Evolutionary conservation across 768 basidiomycete species (phyloP), one percentile per base, ranked within the genome.

Genomic region (Boletus vinaceobasis): DNA sequence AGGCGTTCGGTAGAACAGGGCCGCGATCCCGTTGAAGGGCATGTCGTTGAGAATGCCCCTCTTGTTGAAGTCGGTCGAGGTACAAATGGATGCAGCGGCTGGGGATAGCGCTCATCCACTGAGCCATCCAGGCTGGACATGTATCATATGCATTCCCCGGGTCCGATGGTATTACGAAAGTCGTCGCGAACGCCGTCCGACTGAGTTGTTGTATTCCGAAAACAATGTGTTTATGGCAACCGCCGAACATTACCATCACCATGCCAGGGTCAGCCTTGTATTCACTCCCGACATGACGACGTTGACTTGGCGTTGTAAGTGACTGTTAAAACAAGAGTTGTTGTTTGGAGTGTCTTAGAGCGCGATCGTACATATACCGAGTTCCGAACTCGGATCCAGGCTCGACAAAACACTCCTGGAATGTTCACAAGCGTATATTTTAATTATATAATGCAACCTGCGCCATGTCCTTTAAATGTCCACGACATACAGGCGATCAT

Each of bases 1-100:
- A 9, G 65, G 65, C 3, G 62, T 57, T 5, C 19, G 43, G 17
- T 40, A 19, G 4, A 67, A 48, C 2, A 66, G 19, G 3, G 59
- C 53, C 1, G 29, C 13, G 48, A 67, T 45, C 7, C 52, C 55
- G 10, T 65, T 57, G 17, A 67, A 56, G 9, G 32, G 26, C 32
- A 53, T 46, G 3, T 42, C n/a, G 9, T 45, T 7, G 29, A 35
- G 9, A 31, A 13, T 21, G 31, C 19, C 3, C 43, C 8, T 43
- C 7, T 26, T 43, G 23, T 29, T 29, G 17, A n/a, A n/a, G 27
- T 17, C 27, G 43, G 15, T 31, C 36, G 26, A 27, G 7, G 10
- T 5, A 11, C 21, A 4, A 8, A 8, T 14, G 43, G 43, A n/a
- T 9, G 3, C 10, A 10, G n/a, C 17, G 32, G 15, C 21, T 37